phyloP scores from a whole-genome alignment of 495 filamentous ascomycete species.

The Rusavskia elegans region DNA sequence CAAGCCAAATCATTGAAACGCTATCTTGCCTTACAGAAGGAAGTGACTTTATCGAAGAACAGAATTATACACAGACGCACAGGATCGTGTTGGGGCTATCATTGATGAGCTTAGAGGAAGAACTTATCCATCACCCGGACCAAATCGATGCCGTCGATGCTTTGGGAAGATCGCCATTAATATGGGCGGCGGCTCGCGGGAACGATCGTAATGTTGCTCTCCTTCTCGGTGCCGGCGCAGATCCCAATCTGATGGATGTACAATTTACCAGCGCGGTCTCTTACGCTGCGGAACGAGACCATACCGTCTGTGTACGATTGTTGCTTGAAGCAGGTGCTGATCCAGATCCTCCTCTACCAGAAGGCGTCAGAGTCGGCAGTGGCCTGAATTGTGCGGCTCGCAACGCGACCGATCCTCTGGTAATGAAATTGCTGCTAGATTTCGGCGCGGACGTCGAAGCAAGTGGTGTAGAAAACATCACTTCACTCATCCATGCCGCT shows the following conservation, averaged over 20 bases:
- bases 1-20: constrained; percentile 4
- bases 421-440: constrained; percentile 18
- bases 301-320: constrained; percentile 14
- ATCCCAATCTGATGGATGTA: constrained; percentile 17
- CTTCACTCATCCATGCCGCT: neutral
- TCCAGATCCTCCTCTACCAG: constrained; percentile 6
- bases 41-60: constrained; percentile 18
- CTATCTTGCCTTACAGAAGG: constrained; percentile 8
- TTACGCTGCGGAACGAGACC: constrained; percentile 11
- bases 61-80: constrained; percentile 17
- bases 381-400: constrained; percentile 16
- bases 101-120: constrained; percentile 12
- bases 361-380: constrained; percentile 13
- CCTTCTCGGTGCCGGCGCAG: constrained; percentile 13
- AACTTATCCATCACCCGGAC: constrained; percentile 9
- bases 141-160: constrained; percentile 18
- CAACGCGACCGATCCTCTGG: constrained; percentile 5
- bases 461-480: neutral
- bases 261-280: constrained; percentile 7
- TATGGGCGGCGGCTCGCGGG: constrained; percentile 18
- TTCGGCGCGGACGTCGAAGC: constrained; percentile 13
- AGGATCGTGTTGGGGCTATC: constrained; percentile 17
- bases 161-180: constrained; percentile 20
- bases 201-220: constrained; percentile 9
- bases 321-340: constrained; percentile 20